Evolutionary conservation across 2,329 filamentous ascomycete species (phyloP), one percentile per base, ranked within the genome.

Genomic region (Trichoderma pleuroti): DNA sequence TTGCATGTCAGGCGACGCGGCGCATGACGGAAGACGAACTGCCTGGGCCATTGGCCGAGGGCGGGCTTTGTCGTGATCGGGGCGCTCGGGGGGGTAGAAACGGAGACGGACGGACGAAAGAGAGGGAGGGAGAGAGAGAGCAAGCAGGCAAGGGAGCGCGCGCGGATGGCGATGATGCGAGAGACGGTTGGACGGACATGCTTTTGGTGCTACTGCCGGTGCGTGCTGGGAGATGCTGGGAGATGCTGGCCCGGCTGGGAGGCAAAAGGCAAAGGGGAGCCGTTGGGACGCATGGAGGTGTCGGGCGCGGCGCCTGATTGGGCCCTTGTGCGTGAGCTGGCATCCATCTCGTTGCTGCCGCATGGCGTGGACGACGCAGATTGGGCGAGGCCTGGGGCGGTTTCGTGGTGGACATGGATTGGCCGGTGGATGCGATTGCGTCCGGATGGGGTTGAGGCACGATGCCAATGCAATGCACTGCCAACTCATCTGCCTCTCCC

Each of bases 321-420:
- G 77, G 72, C 68, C 72, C 52, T 64, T 57, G 34, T 72, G 66
- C 70, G 72, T 75, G 74, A 74, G 74, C 71, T 75, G 74, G 74
- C 74, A 74, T 68, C 74, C 74, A 69, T 72, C 74, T 71, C 64
- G 39, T 65, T 72, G 74, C 73, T 72, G 74, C 72, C 70, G 73
- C 72, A 73, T 74, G 75, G 76, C 76, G 76, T 78, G 76, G 76
- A 75, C 70, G 74, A 72, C 62, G 71, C 71, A 73, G 76, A 78
- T 77, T 76, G 75, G 75, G 68, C 71, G 32, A 72, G 12, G 67
- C 54, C 64, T 59, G 67, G 68, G 60, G 70, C 68, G 49, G 67
- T 72, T 70, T 73, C 72, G 74, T 73, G 74, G 73, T 71, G 62
- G 70, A 64, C 69, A 66, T 67, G 74, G 74, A 74, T 75, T 75